Base-by-base conservation (phyloP, 768 basidiomycete genomes). In the Mycena alexandri region DNA sequence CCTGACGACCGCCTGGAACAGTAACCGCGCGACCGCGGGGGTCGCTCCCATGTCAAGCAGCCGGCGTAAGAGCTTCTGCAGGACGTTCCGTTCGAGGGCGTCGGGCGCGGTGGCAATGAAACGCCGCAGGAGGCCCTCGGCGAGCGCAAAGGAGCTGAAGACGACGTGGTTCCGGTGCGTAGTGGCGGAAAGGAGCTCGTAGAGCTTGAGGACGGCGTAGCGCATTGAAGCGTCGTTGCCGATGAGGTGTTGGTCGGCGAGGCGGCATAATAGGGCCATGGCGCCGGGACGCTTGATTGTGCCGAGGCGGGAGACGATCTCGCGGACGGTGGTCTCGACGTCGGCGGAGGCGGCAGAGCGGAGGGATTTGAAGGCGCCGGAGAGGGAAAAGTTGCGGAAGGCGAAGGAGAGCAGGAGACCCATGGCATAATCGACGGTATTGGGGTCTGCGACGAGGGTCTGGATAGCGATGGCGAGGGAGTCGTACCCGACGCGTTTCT, bases 1-100 rank as follows among this genome's bases (percentile, higher is more conserved):
- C 44, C 76, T 83, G 51, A 90, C 80, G 0, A 84, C 83, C 29
- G 80, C 82, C 70, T 90, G 87, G 61, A 95, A 89, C 43, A 95
- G 85, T 13, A 75, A 73, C 50, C 90, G 80, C n/a, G 87, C 87
- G 36, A 93, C 90, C 11, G 82, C 79, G 0, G 90, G 88, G 5
- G 85, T 88, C 0, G 89, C 85, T 2, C 93, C 92, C 81, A 94
- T 89, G 69, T 95, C 93, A 42, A 94, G 79, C 21, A 95, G 74
- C n/a, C 87, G 83, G 57, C 88, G 82, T 22, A 93, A 75, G 0
- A 94, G 82, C 74, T 89, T 92, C 72, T 86, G 85, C 42, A 89
- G 75, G 3, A 89, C 74, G 46, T 85, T 82, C 29, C 86, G 85
- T 74, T 91, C 90, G 65, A 38, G 38, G 38, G 54, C 71, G 57